Evolutionary conservation across 228 moss, liverwort and hornwort species (phyloP), one percentile per base, ranked within the genome.

Genomic region (Sphagnum fallax): DNA sequence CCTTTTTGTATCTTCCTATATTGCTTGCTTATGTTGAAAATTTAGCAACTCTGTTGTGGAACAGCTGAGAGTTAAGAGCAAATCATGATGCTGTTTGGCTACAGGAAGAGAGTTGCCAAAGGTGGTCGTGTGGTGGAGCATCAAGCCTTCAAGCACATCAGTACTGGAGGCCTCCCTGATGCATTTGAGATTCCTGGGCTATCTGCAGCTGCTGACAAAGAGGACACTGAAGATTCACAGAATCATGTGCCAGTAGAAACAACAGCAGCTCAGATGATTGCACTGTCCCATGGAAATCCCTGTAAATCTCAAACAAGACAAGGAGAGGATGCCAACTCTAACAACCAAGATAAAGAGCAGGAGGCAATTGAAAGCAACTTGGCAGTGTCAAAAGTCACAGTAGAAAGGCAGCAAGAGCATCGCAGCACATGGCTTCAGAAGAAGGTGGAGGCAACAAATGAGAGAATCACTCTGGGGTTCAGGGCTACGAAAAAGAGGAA

Each of bases 101-200:
- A 71, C 89, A 95, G 89, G 80, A 95, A 90, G 76, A 85, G 82
- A 51, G 85, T 84, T n/a, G 75, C 87, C 12, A 79, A 75, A 81
- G 92, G 92, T 77, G 95, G 92, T 48, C 70, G 59, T 73, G 92
- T 92, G 71, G 83, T 90, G 67, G 90, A 92, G 64, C 94, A 95
- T 81, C 92, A 90, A 75, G 95, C 92, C 61, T 75, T 90, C 75
- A 90, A 95, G 71, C 81, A 91, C 48, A 80, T 84, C 65, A 76
- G 84, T 15, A 71, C 89, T 51, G 71, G 86, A 65, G 88, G 86
- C 10, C 65, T 84, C 50, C 73, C 77, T 61, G 79, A 77, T 50
- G 65, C 81, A 62, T 69, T 73, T 73, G 65, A 73, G 47, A 64
- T 70, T n/a, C 48, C 69, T 61, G 32, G 32, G 32, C 32, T 32